Percentiles rank a stretch among this genome's conserved stretches.
Evolutionary conservation across 1,139 yeast species (phyloP).

Genomic region (Sugiyamaella novakii): DNA sequence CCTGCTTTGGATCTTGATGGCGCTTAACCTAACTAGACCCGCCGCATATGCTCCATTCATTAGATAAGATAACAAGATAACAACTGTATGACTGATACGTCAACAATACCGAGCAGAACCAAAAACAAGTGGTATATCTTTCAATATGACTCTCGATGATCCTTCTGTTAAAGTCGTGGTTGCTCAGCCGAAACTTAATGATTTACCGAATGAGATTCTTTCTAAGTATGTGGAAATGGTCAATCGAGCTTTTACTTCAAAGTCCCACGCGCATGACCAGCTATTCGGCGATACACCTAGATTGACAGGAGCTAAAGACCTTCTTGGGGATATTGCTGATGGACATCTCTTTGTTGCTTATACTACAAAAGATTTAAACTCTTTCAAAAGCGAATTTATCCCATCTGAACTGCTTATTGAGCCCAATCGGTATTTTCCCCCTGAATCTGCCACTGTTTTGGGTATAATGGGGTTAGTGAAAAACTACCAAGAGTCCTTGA

Average conservation of each 20-base stretch:
- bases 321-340: constrained; percentile 3
- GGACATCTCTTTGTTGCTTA: constrained; percentile 10
- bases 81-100: too few species aligned
- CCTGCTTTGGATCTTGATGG: too few species aligned
- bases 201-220: background rate
- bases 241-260: constrained; percentile 6
- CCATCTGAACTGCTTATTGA: background rate
- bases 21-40: too few species aligned
- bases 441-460: background rate
- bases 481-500: background rate
- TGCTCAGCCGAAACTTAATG: background rate
- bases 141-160: background rate
- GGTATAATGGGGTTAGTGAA: constrained; percentile 9
- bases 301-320: background rate
- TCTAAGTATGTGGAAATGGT: background rate
- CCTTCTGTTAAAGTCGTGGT: background rate
- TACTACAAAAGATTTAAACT: background rate
- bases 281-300: constrained; percentile 4
- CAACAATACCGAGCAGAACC: too few species aligned
- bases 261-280: background rate
- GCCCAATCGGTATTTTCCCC: background rate
- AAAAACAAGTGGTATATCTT: too few species aligned
- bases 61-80: too few species aligned
- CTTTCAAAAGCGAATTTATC: background rate
- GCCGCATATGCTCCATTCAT: too few species aligned